Conservation (phyloP, 192 early-diverging fungal genomes). For the Backusella sp. region DNA sequence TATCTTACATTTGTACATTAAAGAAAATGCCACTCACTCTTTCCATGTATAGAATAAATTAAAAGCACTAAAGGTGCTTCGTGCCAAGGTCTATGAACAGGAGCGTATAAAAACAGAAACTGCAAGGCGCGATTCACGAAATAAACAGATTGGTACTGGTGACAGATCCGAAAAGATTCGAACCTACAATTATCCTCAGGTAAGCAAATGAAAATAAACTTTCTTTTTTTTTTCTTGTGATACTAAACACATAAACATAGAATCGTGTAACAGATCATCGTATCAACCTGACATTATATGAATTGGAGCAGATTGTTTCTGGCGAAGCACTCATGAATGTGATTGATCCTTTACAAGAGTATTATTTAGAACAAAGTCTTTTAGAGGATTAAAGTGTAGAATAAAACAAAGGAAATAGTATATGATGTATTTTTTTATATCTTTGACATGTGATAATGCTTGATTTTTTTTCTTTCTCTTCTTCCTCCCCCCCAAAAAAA, state of each 20-base stretch:
- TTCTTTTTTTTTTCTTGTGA: not conserved
- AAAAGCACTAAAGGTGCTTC: conserved; percentile 81
- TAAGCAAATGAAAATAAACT: conserved; percentile 17
- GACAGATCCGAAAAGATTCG: conserved; percentile 81
- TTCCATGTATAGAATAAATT: conserved; percentile 68
- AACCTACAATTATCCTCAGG: conserved; percentile 81
- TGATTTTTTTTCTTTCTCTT: too few relatives aligned
- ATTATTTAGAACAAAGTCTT: conserved; percentile 37
- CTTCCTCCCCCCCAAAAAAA: not conserved
- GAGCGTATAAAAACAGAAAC: conserved; percentile 59
- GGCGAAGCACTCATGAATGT: conserved; percentile 48
- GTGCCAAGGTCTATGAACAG: conserved; percentile 72
- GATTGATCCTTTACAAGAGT: conserved; percentile 38
- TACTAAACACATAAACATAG: conserved; percentile 23
- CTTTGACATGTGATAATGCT: not conserved
- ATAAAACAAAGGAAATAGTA: not conserved
- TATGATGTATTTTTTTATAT: not conserved
- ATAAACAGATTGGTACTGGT: conserved; percentile 61
- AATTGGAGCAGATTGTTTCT: conserved; percentile 64
- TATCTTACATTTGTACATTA: not conserved
- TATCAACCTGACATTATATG: conserved; percentile 69
- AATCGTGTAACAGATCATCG: conserved; percentile 82
- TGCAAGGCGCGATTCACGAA: conserved; percentile 59
- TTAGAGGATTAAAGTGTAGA: conserved; percentile 9
- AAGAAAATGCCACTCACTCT: not conserved